Evolutionary conservation across 257 asterid species (phyloP).

Genomic region (Perilla frutescens): DNA sequence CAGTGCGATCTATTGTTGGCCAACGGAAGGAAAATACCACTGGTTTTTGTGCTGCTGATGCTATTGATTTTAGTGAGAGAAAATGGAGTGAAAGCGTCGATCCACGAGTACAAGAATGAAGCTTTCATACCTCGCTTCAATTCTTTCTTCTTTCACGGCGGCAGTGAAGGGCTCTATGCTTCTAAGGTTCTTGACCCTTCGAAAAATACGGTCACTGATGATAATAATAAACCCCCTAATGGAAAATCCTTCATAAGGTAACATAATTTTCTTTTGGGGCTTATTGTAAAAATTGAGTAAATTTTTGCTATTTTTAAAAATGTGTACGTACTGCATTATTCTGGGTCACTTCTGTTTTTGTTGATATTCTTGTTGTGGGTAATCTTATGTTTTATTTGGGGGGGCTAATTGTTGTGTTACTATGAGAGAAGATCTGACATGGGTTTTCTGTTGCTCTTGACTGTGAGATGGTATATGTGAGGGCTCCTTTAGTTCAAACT

Average conservation of each 20-base stretch:
- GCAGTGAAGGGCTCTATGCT: constrained; percentile 97
- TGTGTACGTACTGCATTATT: constrained; percentile 6
- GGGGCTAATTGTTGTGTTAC: background rate
- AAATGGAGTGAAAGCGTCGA: constrained; percentile 72
- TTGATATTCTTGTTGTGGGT: constrained; percentile 14
- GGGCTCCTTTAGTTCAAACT: constrained; percentile 12
- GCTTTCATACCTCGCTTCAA: constrained; percentile 84
- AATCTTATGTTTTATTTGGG: constrained; percentile 28
- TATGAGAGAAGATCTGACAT: constrained; percentile 1
- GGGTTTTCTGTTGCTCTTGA: constrained; percentile 22
- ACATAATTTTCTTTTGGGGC: background rate
- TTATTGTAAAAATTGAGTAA: constrained; percentile 14
- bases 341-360: background rate
- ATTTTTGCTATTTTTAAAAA: background rate
- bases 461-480: constrained; percentile 25
- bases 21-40: constrained; percentile 25
- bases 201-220: constrained; percentile 45
- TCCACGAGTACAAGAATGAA: constrained; percentile 90
- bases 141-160: constrained; percentile 94
- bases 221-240: constrained; percentile 67
- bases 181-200: constrained; percentile 62
- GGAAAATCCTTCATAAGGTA: constrained; percentile 97
- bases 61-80: constrained; percentile 42
- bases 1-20: constrained; percentile 51
- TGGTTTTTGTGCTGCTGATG: constrained; percentile 44